Conservation (phyloP, 1,284 basidiomycete genomes). For the Rhodotorula sp. region DNA sequence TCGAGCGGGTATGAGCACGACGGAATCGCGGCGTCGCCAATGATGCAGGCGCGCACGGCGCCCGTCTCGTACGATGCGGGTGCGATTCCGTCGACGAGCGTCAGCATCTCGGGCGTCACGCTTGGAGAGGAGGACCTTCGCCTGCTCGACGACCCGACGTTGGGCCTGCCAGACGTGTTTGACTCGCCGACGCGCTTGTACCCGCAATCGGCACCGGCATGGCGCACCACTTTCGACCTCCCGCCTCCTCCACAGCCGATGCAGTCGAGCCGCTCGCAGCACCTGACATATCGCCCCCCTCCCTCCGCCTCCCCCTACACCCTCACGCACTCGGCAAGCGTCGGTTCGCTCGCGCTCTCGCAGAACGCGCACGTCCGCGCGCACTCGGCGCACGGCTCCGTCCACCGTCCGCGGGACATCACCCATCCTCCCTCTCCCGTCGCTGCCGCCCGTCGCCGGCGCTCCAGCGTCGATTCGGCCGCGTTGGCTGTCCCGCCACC, state of each 20-base stretch:
- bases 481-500: neutral
- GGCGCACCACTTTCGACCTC: conserved; percentile 31
- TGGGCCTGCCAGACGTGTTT: conserved; percentile 7
- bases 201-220: conserved; percentile 31
- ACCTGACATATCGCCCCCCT: neutral
- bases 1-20: neutral
- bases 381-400: neutral
- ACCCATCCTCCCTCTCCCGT: neutral
- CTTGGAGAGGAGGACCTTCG: conserved; percentile 28
- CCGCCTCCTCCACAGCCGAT: conserved; percentile 4
- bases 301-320: neutral
- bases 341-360: neutral
- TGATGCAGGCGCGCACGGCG: neutral
- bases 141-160: conserved; percentile 24
- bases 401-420: neutral
- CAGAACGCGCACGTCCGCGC: conserved; percentile 2
- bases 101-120: conserved; percentile 33
- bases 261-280: neutral
- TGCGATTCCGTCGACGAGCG: neutral
- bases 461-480: conserved; percentile 12
- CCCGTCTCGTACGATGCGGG: neutral
- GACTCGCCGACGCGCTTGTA: conserved; percentile 1
- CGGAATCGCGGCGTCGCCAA: too few relatives aligned
- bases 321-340: neutral
- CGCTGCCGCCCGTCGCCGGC: neutral